Percentiles rank a stretch among this genome's conserved stretches.
Conservation (phyloP, 2,329 filamentous ascomycete species). For the Hymenoscyphus occultus region DNA sequence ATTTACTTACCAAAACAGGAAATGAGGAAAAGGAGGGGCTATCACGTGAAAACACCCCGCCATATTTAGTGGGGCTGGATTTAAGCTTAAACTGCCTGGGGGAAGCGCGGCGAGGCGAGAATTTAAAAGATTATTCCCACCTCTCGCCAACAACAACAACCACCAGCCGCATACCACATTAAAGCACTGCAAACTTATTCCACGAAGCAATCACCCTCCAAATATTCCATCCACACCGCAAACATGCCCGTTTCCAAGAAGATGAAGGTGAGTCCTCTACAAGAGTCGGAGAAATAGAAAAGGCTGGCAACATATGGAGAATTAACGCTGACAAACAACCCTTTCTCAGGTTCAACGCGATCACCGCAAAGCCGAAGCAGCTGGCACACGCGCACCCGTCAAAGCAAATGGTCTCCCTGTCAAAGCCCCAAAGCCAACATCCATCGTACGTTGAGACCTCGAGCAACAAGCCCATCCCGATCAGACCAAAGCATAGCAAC, state of each 20-base stretch:
- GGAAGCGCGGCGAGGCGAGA: neutral
- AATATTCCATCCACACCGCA: neutral
- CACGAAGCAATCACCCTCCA: neutral
- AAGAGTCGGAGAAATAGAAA: neutral
- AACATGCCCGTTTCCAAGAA: constrained; percentile 50
- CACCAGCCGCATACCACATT: neutral
- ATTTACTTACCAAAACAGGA: neutral
- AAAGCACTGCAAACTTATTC: neutral
- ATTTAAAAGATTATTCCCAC: constrained; percentile 12
- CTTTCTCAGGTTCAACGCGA: constrained; percentile 47
- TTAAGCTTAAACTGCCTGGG: constrained; percentile 4
- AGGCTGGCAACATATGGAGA: neutral
- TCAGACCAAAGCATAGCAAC: neutral
- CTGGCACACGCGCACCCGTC: constrained; percentile 51
- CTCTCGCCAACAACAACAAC: neutral
- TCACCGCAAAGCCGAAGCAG: constrained; percentile 54
- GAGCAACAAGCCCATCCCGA: neutral
- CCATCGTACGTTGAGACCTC: constrained; percentile 40
- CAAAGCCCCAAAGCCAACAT: constrained; percentile 52
- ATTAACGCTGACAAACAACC: constrained; percentile 12
- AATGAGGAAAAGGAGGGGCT: neutral
- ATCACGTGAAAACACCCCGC: constrained; percentile 6
- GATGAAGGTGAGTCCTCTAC: constrained; percentile 38
- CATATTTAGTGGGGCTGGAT: constrained; percentile 7
- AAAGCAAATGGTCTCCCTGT: constrained; percentile 55